Percentiles rank a stretch among this genome's conserved stretches.
Evolutionary conservation across 345 rosid genomes (phyloP).

Genomic region (Aegle marmelos): DNA sequence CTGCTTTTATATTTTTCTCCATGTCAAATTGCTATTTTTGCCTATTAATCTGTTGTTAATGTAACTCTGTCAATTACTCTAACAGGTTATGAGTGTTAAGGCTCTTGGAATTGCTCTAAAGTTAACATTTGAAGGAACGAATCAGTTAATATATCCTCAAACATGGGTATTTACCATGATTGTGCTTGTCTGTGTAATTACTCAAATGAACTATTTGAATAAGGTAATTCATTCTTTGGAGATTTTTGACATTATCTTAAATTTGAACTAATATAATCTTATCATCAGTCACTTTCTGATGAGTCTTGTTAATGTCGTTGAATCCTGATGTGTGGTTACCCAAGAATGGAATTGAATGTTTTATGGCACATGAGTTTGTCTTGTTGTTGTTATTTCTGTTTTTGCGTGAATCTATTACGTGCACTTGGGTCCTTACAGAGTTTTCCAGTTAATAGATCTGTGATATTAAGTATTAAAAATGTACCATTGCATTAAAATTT

Average conservation of each 20-base stretch:
- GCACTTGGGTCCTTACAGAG: not conserved
- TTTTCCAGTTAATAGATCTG: not conserved
- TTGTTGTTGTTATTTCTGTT: not conserved
- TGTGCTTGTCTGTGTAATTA: constrained; percentile 60
- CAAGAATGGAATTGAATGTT: not conserved
- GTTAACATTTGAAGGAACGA: constrained; percentile 66
- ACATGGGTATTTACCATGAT: constrained; percentile 65
- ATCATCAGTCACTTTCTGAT: not conserved
- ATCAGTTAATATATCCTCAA: constrained; percentile 68
- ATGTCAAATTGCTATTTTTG: not conserved
- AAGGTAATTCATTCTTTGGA: constrained; percentile 39
- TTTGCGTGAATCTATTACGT: not conserved
- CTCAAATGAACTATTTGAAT: constrained; percentile 76
- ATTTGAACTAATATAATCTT: not conserved
- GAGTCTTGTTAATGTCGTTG: not conserved
- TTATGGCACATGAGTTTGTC: not conserved
- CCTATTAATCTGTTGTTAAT: not conserved
- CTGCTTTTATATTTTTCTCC: not conserved
- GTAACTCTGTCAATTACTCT: not conserved
- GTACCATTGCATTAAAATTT: not conserved
- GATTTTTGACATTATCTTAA: not conserved
- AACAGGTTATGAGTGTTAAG: constrained; percentile 78
- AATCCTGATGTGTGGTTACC: not conserved
- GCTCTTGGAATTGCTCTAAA: constrained; percentile 78
- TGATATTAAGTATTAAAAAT: not conserved